Evolutionary conservation across 2,329 filamentous ascomycete genomes (phyloP).

Genomic region (Ophiostoma novo-ulmi): DNA sequence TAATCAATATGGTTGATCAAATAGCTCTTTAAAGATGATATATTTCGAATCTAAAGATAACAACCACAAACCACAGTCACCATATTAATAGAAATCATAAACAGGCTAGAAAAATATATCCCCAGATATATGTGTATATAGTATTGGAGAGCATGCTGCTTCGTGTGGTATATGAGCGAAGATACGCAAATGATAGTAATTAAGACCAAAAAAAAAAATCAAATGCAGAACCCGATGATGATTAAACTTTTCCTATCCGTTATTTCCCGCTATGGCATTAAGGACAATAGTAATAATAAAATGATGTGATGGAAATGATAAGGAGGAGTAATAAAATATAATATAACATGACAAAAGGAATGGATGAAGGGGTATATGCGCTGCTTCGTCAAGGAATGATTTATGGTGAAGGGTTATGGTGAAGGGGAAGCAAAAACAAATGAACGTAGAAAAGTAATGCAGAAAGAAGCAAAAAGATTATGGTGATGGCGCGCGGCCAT

Average conservation of each 20-base stretch:
- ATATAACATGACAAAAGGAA: neutral
- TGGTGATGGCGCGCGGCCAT: neutral
- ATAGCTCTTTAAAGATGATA: neutral
- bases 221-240: neutral
- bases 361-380: constrained; percentile 10
- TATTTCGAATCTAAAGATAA: neutral
- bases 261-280: neutral
- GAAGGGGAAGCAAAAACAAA: constrained; percentile 3
- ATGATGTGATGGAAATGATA: neutral
- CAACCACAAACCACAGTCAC: neutral
- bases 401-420: neutral
- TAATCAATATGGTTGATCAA: neutral
- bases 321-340: neutral
- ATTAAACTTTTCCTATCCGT: neutral
- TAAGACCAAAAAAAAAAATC: neutral
- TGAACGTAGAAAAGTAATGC: neutral
- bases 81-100: neutral
- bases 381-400: neutral
- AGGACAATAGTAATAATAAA: neutral
- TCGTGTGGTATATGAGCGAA: neutral
- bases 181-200: neutral
- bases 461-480: neutral
- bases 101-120: neutral
- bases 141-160: neutral
- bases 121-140: neutral